Evolutionary conservation across 192 early-diverging fungal genomes (phyloP), one percentile per base, ranked within the genome.

Genomic region (Anaeromyces robustus): DNA sequence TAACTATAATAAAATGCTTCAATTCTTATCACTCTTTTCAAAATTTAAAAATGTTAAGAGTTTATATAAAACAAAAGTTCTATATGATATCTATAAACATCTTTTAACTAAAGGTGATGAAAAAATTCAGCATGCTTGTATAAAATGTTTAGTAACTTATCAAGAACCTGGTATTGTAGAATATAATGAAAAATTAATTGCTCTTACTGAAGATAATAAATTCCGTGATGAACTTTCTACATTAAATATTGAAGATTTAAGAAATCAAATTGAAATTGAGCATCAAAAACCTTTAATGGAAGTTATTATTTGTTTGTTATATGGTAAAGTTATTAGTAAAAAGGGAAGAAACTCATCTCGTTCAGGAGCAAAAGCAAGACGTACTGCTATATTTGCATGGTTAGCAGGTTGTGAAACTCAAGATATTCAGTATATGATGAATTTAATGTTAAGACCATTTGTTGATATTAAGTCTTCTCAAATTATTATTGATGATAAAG

Each of bases 221-320:
- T 98, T 97, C 89, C 92, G 97, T n/a, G 96, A 98, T 82, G 91
- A 92, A 81, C 87, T 99, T 29, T 87, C 93, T 30, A 92, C 90
- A 2, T 91, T 97, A 59, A 87, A 93, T 77, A 83, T 96, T 37
- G 90, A 90, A 14, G 81, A 83, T 29, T 39, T 86, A 34, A 52
- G 79, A 19, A 86, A 89, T 22, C 86, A 89, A 19, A 90, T 96
- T 87, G 90, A 92, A 6, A 85, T 96, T 29, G 82, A 96, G 12
- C 86, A 94, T 79, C 92, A 96, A 28, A 68, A 68, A 68, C 52
- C 52, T 28, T 68, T 68, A 68, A 68, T 68, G 52, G 52, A 68
- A 68, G 52, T 68, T n/a, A 26, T 68, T 11, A 68, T 68, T n/a
- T 68, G 52, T 68, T 82, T 99, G 29, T 87, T 99, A 16, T 96